These are phyloP conservation scores for Ogataea allantospora DNA, from an alignment of 805 yeast genomes.

Conservation along the genomic window DNA sequence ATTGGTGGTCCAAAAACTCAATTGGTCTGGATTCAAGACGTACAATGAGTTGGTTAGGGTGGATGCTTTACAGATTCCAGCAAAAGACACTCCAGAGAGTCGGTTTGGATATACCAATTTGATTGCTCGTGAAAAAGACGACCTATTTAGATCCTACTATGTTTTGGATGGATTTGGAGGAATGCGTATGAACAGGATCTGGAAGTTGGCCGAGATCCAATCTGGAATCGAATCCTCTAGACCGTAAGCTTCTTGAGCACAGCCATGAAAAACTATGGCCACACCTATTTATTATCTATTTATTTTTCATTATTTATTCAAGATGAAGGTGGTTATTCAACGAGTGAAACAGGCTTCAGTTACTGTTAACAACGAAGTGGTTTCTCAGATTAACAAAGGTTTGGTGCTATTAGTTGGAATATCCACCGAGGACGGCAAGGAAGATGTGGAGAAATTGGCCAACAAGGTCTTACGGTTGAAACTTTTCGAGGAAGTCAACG, in stretches of 20 bases:
- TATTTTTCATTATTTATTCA: neutral
- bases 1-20: slow-evolving; percentile 64
- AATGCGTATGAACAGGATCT: slow-evolving; percentile 74
- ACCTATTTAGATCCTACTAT: slow-evolving; percentile 44
- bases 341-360: slow-evolving; percentile 88
- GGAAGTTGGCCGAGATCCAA: slow-evolving; percentile 78
- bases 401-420: slow-evolving; percentile 83
- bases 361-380: slow-evolving; percentile 65
- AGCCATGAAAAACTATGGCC: neutral
- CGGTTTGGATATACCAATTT: slow-evolving; percentile 51
- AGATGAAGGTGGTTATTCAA: slow-evolving; percentile 91
- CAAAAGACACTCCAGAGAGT: slow-evolving; percentile 29
- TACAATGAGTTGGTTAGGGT: slow-evolving; percentile 61
- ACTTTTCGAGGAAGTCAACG: slow-evolving; percentile 60
- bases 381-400: slow-evolving; percentile 77
- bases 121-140: slow-evolving; percentile 38
- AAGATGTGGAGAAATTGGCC: slow-evolving; percentile 68
- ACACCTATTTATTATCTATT: slow-evolving; percentile 1
- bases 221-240: slow-evolving; percentile 70
- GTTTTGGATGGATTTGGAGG: slow-evolving; percentile 78
- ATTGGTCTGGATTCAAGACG: slow-evolving; percentile 62
- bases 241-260: slow-evolving; percentile 17
- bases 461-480: slow-evolving; percentile 64
- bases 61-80: slow-evolving; percentile 42
- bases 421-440: slow-evolving; percentile 69